Base-by-base conservation (phyloP, 2,329 filamentous ascomycete genomes). In the Herpotrichia juniperi region DNA sequence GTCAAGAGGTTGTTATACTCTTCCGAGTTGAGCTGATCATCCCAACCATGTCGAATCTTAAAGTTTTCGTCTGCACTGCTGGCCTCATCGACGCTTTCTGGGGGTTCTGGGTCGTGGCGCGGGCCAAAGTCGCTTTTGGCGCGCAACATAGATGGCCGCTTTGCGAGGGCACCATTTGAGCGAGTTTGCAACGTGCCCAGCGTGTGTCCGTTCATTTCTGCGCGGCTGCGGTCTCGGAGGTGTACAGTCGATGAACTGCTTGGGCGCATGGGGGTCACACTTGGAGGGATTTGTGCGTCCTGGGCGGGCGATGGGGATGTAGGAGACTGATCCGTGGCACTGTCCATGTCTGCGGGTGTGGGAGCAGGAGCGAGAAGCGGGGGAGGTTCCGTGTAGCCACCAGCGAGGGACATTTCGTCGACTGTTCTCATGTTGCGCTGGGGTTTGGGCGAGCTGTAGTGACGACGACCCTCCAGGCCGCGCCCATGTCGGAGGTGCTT, bases 1-100 rank as follows among this genome's bases (percentile, higher is more conserved):
- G 89, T 91, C 58, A 96, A 81, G 60, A 92, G 84, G 51, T 89
- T 89, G 63, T 96, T 89, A 66, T 96, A 93, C 68, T 96, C 91
- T 62, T 92, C 90, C 4, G 90, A 96, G 68, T 91, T 89, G 71
- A 96, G 92, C 73, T 96, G 91, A 62, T 93, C 89, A 69, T 96
- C 91, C 79, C 94, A 97, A 42, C 93, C 93, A 77, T 97, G 93
- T 43, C 93, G 85, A 72, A 87, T 83, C 56, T 81, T 72, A 69
- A 81, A 82, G 57, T 79, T 77, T 58, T 79, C 82, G 56, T 83
- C 82, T 31, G 76, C 75, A 31, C 77, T 78, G 34, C 66, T 66
- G 9, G 61, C 63, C 32, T 77, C 77, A 50, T 74, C 73, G 53
- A 63, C 68, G 60, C 21, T 60, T 50, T 63, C 72, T 40, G 59